Base-by-base conservation (phyloP, 2,329 filamentous ascomycete species). In the Sporothrix schenckii region DNA sequence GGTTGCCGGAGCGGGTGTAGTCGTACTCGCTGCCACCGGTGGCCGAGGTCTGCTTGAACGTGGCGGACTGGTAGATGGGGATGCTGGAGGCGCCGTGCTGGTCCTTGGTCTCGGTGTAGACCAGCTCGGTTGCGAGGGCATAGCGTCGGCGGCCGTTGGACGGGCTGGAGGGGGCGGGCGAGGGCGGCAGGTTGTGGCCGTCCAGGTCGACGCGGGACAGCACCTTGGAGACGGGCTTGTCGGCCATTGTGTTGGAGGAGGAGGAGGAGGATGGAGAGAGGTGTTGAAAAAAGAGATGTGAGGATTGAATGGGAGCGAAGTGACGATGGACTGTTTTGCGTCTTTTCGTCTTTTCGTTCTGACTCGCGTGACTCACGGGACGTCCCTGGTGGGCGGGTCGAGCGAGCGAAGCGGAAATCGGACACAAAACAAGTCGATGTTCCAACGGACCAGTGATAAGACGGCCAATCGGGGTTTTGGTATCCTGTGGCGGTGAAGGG, bases 1-100 rank as follows among this genome's bases (percentile, higher is more conserved):
- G 95, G 80, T 99, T 99, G 70, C 95, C 95, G 49, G 94, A 98
- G 72, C 96, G 92, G 72, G 95, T 98, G 84, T 99, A 99, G 83
- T 99, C 95, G 81, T 98, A 99, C 81, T 98, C 94, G 77, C 88
- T 91, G 72, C 92, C 93, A 72, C 92, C 93, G 60, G 82, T 86
- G 73, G 91, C 91, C 21, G 91, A 92, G 27, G 87, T 88, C 81
- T 98, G 95, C 83, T 99, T 99, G 85, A 99, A 99, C 50, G 95
- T 99, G 65, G 95, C 96, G 65, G 93, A 97, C 86, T 97, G 95
- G 81, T 99, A 99, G 78, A 99, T 98, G 69, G 95, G 95, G 76
- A 97, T 91, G 80, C 94, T 98, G 76, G 93, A 97, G 71, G 95
- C 88, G 78, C 96, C 96, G 84, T 98, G 97, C 83, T 99, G 95